These are phyloP conservation scores for Microcera coccophila DNA, from an alignment of 2,329 filamentous ascomycete genomes.

Conservation along the genomic window DNA sequence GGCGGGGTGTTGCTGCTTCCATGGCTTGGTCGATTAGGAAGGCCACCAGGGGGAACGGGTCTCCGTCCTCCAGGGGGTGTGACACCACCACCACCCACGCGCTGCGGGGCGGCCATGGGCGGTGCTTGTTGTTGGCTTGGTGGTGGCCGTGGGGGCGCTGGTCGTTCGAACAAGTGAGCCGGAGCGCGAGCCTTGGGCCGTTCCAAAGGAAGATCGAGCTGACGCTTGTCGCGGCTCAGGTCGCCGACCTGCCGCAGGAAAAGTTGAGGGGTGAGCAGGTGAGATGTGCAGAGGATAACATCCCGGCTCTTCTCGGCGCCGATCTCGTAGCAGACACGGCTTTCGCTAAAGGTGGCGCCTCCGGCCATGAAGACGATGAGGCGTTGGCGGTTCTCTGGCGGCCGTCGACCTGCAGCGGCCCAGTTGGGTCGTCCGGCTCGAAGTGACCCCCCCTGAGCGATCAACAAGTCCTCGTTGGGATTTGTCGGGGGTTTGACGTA, in stretches of 20 bases:
- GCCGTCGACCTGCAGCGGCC: slow-evolving; percentile 74
- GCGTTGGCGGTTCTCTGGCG: slow-evolving; percentile 78
- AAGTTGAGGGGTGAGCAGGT: slow-evolving; percentile 83
- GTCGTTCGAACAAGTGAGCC: slow-evolving; percentile 77
- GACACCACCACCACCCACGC: slow-evolving; percentile 20
- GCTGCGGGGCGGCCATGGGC: slow-evolving; percentile 6
- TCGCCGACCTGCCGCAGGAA: slow-evolving; percentile 82
- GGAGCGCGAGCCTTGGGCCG: slow-evolving; percentile 77
- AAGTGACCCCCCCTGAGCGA: slow-evolving; percentile 66
- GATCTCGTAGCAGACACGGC: slow-evolving; percentile 83
- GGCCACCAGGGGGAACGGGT: slow-evolving; percentile 24
- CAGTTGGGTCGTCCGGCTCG: slow-evolving; percentile 91
- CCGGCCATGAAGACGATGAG: slow-evolving; percentile 94
- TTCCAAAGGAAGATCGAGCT: slow-evolving; percentile 77
- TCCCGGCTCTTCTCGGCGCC: slow-evolving; percentile 70
- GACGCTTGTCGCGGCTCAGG: slow-evolving; percentile 68
- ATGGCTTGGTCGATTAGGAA: slow-evolving; percentile 22
- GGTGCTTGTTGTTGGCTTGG: slow-evolving; percentile 23
- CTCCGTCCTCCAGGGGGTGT: slow-evolving; percentile 14
- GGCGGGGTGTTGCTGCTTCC: slow-evolving; percentile 37
- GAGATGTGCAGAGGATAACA: slow-evolving; percentile 81
- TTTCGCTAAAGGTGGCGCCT: slow-evolving; percentile 89
- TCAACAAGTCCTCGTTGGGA: slow-evolving; percentile 54
- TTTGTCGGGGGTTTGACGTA: slow-evolving; percentile 69
- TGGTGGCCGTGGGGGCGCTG: slow-evolving; percentile 48